phyloP scores from a whole-genome alignment of 2,329 filamentous ascomycete species.

The Hypoxylon sp. region DNA sequence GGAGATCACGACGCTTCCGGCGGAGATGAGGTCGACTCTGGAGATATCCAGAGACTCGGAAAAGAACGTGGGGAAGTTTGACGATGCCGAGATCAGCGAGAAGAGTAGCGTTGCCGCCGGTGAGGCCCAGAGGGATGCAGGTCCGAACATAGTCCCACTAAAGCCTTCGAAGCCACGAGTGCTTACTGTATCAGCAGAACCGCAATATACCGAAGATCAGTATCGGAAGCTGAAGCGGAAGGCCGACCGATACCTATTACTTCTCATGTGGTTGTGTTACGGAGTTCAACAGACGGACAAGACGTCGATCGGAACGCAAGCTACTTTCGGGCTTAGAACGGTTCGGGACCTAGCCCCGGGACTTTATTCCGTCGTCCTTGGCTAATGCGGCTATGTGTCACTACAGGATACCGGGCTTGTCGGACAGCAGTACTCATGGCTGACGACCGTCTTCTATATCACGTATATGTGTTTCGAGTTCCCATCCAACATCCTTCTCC shows the following conservation, averaged over 20 bases:
- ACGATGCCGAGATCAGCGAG: slow-evolving; percentile 38
- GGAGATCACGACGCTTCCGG: slow-evolving; percentile 42
- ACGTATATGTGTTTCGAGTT: slow-evolving; percentile 51
- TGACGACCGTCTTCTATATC: slow-evolving; percentile 51
- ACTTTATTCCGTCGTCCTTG: neutral
- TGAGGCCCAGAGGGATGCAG: slow-evolving; percentile 38
- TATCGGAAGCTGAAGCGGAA: slow-evolving; percentile 56
- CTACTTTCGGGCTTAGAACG: slow-evolving; percentile 53
- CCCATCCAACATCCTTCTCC: slow-evolving; percentile 50
- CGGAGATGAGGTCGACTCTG: slow-evolving; percentile 34
- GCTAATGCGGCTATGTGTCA: slow-evolving; percentile 6
- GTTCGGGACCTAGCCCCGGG: slow-evolving; percentile 33
- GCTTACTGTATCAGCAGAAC: slow-evolving; percentile 12
- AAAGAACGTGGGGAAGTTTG: slow-evolving; percentile 38
- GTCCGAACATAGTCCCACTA: slow-evolving; percentile 22
- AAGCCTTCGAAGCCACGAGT: neutral
- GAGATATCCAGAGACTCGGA: slow-evolving; percentile 34
- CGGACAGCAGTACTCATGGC: slow-evolving; percentile 53
- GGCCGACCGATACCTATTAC: slow-evolving; percentile 59
- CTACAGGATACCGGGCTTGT: slow-evolving; percentile 48
- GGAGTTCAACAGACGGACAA: slow-evolving; percentile 63
- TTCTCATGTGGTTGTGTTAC: slow-evolving; percentile 62
- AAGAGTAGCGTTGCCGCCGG: slow-evolving; percentile 40
- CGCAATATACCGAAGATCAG: slow-evolving; percentile 53
- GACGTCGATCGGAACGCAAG: slow-evolving; percentile 55